Percentiles rank a stretch among this genome's conserved stretches.
Conservation (phyloP, 202 grass and related monocot genomes). For the Elaeis oleifera region DNA sequence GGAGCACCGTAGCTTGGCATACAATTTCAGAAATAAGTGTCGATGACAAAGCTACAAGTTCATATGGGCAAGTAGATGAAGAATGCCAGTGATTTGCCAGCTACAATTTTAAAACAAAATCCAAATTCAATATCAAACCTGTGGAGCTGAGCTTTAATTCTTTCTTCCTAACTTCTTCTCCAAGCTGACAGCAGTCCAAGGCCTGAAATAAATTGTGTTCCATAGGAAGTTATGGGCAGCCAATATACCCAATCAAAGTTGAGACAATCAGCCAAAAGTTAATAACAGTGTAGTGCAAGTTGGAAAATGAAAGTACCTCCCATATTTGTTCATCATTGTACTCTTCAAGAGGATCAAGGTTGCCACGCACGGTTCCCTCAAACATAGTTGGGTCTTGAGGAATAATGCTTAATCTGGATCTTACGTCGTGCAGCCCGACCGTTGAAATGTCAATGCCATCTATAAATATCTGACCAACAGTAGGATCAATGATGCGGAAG, state of each 20-base stretch:
- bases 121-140: constrained; percentile 27
- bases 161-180: constrained; percentile 80
- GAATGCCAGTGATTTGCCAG: too few relatives aligned
- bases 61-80: too few relatives aligned
- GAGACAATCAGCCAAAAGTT: not conserved
- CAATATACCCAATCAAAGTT: too few relatives aligned
- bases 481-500: constrained; percentile 80
- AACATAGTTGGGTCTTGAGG: constrained; percentile 97
- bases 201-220: constrained; percentile 35
- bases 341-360: constrained; percentile 87
- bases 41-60: too few relatives aligned
- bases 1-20: too few relatives aligned
- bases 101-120: constrained; percentile 3
- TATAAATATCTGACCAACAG: constrained; percentile 58
- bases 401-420: constrained; percentile 89
- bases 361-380: constrained; percentile 81
- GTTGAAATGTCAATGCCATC: constrained; percentile 69
- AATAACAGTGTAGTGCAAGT: not conserved
- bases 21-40: too few relatives aligned
- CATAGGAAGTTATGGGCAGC: too few relatives aligned
- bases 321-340: constrained; percentile 73
- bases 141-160: constrained; percentile 67
- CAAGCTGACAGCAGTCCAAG: constrained; percentile 72
- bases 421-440: constrained; percentile 80
- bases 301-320: constrained; percentile 43